Evolutionary conservation across 768 basidiomycete species (phyloP).

Genomic region (Tephrocybe rancida): DNA sequence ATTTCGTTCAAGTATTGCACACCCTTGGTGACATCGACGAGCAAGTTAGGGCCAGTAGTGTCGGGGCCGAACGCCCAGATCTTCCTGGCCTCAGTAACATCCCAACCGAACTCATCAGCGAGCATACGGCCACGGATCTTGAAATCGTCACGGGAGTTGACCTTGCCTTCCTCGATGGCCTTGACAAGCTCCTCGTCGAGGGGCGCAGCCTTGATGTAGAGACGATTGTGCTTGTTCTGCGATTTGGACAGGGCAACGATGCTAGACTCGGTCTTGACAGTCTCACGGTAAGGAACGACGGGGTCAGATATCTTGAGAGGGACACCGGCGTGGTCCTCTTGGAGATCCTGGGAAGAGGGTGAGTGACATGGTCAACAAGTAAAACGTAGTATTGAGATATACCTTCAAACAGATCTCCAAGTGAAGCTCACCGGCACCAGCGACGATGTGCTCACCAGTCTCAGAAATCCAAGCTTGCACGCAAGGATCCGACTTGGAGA

Average conservation of each 20-base stretch:
- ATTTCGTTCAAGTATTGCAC: slow-evolving; percentile 99
- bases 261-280: slow-evolving; percentile 92
- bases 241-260: slow-evolving; percentile 98
- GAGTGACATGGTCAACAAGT: neutral
- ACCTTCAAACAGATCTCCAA: slow-evolving; percentile 99
- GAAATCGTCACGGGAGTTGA: slow-evolving; percentile 95
- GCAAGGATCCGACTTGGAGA: slow-evolving; percentile 99
- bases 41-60: slow-evolving; percentile 92
- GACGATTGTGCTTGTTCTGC: slow-evolving; percentile 99
- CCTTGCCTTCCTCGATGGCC: slow-evolving; percentile 86
- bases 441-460: slow-evolving; percentile 97
- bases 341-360: slow-evolving; percentile 69
- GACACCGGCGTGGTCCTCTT: slow-evolving; percentile 99
- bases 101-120: slow-evolving; percentile 97
- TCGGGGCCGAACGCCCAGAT: slow-evolving; percentile 99
- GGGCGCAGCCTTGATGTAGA: slow-evolving; percentile 91
- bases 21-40: slow-evolving; percentile 98
- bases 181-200: slow-evolving; percentile 91
- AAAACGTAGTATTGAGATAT: slow-evolving; percentile 7
- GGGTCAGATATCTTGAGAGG: slow-evolving; percentile 97
- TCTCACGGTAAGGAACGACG: slow-evolving; percentile 97
- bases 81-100: slow-evolving; percentile 98
- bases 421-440: slow-evolving; percentile 98
- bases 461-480: slow-evolving; percentile 93
- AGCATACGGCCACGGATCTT: slow-evolving; percentile 93